A percentile compares a stretch with the other conserved stretches of the same genome.
These are phyloP conservation scores for Fusarium sp. DNA, from an alignment of 2,329 filamentous ascomycete species.

Conservation along the genomic window DNA sequence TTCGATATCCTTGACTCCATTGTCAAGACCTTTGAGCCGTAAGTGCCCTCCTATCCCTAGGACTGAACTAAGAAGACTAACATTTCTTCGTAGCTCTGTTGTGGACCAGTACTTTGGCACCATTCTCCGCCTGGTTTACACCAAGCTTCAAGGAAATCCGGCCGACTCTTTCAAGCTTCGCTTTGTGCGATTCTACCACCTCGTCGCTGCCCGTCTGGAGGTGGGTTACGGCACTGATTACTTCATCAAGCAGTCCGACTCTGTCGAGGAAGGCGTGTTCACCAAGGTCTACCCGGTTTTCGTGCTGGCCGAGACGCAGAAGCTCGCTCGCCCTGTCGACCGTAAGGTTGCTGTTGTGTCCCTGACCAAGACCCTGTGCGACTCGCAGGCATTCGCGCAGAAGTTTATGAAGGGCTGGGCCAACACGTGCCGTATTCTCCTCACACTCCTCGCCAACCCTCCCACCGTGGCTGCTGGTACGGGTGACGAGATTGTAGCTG, in stretches of 20 bases:
- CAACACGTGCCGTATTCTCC: constrained; percentile 85
- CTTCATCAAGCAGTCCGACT: constrained; percentile 84
- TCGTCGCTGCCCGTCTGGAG: constrained; percentile 79
- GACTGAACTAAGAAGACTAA: constrained; percentile 35
- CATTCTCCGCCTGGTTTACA: constrained; percentile 83
- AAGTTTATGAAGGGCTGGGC: constrained; percentile 90
- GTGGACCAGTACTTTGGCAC: constrained; percentile 80
- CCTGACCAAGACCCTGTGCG: constrained; percentile 88
- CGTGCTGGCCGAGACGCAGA: constrained; percentile 87
- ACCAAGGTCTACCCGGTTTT: constrained; percentile 84
- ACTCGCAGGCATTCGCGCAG: constrained; percentile 82
- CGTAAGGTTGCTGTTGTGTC: constrained; percentile 94
- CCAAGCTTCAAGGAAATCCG: constrained; percentile 70
- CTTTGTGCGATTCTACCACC: constrained; percentile 94
- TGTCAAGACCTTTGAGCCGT: constrained; percentile 74
- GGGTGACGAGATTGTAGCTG: constrained; percentile 78
- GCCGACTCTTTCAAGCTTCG: constrained; percentile 84
- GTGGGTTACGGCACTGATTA: constrained; percentile 90
- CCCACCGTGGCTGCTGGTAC: constrained; percentile 70
- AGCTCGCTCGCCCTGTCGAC: constrained; percentile 84
- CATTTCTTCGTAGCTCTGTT: constrained; percentile 55
- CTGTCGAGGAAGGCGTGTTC: constrained; percentile 81
- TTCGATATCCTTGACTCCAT: constrained; percentile 91
- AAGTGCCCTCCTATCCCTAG: constrained; percentile 49
- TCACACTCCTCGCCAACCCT: constrained; percentile 89